phyloP scores from a whole-genome alignment of 2,329 filamentous ascomycete species.

The Lasiodiplodia hormozganensis region DNA sequence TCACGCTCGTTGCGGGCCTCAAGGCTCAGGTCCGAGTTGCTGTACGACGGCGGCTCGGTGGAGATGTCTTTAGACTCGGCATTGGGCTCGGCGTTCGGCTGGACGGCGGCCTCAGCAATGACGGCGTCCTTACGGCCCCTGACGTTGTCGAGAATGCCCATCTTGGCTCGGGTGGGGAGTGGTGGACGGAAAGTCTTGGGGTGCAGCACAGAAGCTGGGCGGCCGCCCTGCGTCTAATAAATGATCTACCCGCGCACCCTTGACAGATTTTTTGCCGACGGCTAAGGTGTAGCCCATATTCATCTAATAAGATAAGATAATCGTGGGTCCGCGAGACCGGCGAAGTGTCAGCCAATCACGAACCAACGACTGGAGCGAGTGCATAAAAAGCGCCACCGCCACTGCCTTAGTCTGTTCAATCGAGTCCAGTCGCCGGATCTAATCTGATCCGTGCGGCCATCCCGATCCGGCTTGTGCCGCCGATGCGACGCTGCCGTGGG shows the following conservation, averaged over 20 bases:
- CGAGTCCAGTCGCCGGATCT: constrained; percentile 16
- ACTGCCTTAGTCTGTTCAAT: constrained; percentile 6
- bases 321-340: constrained; percentile 3
- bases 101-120: constrained; percentile 4
- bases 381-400: constrained; percentile 16
- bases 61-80: constrained; percentile 25
- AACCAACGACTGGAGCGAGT: background rate
- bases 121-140: constrained; percentile 20
- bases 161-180: background rate
- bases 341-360: background rate
- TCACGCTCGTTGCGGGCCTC: constrained; percentile 43
- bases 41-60: constrained; percentile 30
- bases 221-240: background rate
- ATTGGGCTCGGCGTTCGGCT: constrained; percentile 8
- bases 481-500: constrained; percentile 17
- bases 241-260: constrained; percentile 17
- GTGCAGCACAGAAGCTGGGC: background rate
- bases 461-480: constrained; percentile 3
- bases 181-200: background rate
- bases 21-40: constrained; percentile 36
- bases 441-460: constrained; percentile 21
- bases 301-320: constrained; percentile 29
- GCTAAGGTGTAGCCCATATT: background rate
- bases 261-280: constrained; percentile 12
- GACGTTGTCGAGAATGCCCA: constrained; percentile 24